These are phyloP conservation scores for Phlebiopsis gigantea DNA, from an alignment of 768 basidiomycete genomes.

Conservation along the genomic window DNA sequence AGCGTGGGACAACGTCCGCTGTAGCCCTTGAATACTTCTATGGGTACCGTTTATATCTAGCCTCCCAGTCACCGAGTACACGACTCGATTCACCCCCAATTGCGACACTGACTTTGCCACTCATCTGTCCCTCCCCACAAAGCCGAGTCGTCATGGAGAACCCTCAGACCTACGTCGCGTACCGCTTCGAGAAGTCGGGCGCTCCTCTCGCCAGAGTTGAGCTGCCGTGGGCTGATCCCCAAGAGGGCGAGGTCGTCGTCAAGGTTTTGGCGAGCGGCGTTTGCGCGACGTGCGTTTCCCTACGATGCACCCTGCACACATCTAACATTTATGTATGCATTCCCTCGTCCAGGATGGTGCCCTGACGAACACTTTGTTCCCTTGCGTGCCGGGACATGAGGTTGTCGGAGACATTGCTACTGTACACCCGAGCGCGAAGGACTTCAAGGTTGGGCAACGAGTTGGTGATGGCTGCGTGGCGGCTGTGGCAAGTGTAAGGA, in stretches of 20 bases:
- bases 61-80: neutral
- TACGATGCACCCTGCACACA: no score
- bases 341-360: neutral
- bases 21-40: neutral
- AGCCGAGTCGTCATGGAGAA: conserved; percentile 17
- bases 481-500: conserved; percentile 21
- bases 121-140: conserved; percentile 20
- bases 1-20: conserved; percentile 5
- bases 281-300: conserved; percentile 19
- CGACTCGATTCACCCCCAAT: no score
- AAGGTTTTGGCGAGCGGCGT: conserved; percentile 24
- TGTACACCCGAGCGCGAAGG: conserved; percentile 14
- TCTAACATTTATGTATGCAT: neutral
- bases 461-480: conserved; percentile 28
- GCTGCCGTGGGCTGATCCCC: conserved; percentile 17
- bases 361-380: neutral
- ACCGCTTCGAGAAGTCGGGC: conserved; percentile 14
- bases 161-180: conserved; percentile 14
- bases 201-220: conserved; percentile 15
- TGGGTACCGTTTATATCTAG: neutral
- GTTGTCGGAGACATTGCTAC: conserved; percentile 24
- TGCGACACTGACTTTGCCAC: no score
- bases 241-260: conserved; percentile 20
- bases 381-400: conserved; percentile 25
- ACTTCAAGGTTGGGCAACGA: conserved; percentile 23